phyloP scores from a whole-genome alignment of 805 yeast species.

The Saturnispora zaruensis region DNA sequence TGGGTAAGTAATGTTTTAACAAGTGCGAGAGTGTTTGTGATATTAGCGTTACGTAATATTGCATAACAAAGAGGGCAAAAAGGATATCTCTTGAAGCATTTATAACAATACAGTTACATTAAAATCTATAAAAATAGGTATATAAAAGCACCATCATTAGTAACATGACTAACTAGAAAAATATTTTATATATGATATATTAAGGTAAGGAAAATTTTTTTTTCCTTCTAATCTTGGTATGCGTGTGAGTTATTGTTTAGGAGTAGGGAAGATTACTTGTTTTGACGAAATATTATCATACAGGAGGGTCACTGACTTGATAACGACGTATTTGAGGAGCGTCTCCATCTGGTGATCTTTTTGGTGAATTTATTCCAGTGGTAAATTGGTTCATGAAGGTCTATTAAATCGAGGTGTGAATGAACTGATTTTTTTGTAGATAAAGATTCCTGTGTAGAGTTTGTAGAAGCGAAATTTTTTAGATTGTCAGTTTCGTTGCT shows the following conservation, averaged over 20 bases:
- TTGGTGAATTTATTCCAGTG: slow-evolving; percentile 23
- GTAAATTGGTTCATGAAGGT: background rate
- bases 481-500: background rate
- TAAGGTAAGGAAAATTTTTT: background rate
- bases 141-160: background rate
- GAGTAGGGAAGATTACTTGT: background rate
- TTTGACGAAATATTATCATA: background rate
- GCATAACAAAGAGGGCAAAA: background rate
- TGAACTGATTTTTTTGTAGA: background rate
- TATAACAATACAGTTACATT: background rate
- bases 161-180: background rate
- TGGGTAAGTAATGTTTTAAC: background rate
- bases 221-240: background rate
- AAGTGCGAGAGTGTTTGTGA: background rate
- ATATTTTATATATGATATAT: no score
- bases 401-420: background rate
- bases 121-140: background rate
- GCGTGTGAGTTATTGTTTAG: background rate
- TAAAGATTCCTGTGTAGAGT: background rate
- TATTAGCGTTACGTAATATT: background rate
- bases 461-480: background rate
- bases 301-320: background rate
- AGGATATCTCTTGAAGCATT: no score
- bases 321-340: slow-evolving; percentile 22
- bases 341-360: slow-evolving; percentile 25